phyloP scores from a whole-genome alignment of 2,329 filamentous ascomycete genomes.

The Onygenales sp. region DNA sequence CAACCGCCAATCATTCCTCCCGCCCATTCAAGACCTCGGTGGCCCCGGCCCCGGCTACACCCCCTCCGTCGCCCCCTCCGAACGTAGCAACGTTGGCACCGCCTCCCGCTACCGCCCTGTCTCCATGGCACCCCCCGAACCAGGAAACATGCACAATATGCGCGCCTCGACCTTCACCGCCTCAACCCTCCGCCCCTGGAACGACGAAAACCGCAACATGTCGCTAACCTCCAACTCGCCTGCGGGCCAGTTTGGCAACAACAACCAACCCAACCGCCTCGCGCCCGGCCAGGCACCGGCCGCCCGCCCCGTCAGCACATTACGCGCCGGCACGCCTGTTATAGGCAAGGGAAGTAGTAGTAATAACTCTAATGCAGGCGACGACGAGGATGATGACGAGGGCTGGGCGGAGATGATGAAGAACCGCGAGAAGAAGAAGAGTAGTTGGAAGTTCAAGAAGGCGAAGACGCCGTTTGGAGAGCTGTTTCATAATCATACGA shows the following conservation, averaged over 20 bases:
- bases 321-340: too few species aligned
- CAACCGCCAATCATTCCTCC: conserved; percentile 26
- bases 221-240: conserved; percentile 10
- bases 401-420: conserved; percentile 44
- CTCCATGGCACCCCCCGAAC: conserved; percentile 48
- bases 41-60: conserved; percentile 50
- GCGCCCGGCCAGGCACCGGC: conserved; percentile 16
- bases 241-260: neutral
- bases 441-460: conserved; percentile 36
- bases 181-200: conserved; percentile 26
- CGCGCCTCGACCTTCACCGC: conserved; percentile 26
- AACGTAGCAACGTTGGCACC: conserved; percentile 86
- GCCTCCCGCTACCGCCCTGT: conserved; percentile 88
- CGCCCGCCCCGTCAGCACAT: conserved; percentile 6
- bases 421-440: conserved; percentile 41
- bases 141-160: conserved; percentile 8
- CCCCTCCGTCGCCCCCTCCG: conserved; percentile 87
- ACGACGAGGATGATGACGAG: conserved; percentile 41
- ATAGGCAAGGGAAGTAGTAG: conserved; percentile 2
- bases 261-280: conserved; percentile 5
- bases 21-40: conserved; percentile 14
- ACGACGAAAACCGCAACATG: conserved; percentile 24
- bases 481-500: conserved; percentile 22
- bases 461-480: conserved; percentile 26
- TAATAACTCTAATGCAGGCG: conserved; percentile 11